phyloP scores from a whole-genome alignment of 140 eudicot species.

The Anethum foeniculum region DNA sequence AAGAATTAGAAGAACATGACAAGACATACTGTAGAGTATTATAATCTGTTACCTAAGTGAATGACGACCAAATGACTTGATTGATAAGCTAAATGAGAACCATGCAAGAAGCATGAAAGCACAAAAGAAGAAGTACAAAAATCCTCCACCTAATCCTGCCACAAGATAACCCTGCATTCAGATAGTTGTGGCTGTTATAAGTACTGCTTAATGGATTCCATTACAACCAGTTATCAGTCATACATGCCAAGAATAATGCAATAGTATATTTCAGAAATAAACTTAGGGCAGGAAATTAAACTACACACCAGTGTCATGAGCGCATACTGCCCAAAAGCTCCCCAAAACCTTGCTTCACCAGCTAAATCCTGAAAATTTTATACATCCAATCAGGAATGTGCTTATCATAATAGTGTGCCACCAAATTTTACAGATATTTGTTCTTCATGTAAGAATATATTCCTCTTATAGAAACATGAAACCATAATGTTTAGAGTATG shows the following conservation, averaged over 20 bases:
- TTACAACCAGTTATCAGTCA: constrained; percentile 6
- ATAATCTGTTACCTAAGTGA: constrained; percentile 52
- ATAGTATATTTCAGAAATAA: constrained; percentile 4
- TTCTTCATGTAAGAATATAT: not conserved
- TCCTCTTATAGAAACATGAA: not conserved
- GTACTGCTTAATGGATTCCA: not conserved
- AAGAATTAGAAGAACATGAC: not conserved
- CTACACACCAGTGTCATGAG: constrained; percentile 67
- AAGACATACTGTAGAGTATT: not conserved
- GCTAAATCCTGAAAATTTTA: constrained; percentile 50
- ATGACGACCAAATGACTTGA: constrained; percentile 42
- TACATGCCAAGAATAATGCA: constrained; percentile 5
- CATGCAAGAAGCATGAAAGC: constrained; percentile 79
- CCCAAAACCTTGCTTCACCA: constrained; percentile 87
- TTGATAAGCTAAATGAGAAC: constrained; percentile 46
- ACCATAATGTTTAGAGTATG: not conserved
- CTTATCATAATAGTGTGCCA: not conserved
- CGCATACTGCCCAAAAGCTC: constrained; percentile 88
- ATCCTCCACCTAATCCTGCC: constrained; percentile 88
- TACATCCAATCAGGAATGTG: not conserved
- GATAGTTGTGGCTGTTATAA: constrained; percentile 24
- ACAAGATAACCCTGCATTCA: constrained; percentile 56
- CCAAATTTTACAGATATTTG: not conserved
- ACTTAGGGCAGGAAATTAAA: not conserved
- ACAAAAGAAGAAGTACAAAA: constrained; percentile 53